Evolutionary conservation across 2,329 filamentous ascomycete species (phyloP), one percentile per base, ranked within the genome.

Genomic region (Xylariales sp.): DNA sequence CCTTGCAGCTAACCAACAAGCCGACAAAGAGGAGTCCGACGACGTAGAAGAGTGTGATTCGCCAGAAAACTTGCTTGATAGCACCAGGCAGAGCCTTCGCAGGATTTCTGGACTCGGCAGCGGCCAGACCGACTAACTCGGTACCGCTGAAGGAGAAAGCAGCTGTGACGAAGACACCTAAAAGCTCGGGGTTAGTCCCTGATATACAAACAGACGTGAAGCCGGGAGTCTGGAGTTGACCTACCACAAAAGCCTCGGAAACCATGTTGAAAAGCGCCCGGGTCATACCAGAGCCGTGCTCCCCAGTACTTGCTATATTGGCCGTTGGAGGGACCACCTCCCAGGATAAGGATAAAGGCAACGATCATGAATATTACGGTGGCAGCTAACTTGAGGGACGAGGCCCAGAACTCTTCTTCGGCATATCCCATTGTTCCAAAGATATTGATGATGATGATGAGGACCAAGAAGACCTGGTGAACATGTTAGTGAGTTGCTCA

Each of bases 31-130:
- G 64, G 11, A 78, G 64, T 25, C 71, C 71, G 3, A 77, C 60
- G 34, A 78, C 60, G 47, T 78, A 78, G 49, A 78, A 78, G 3
- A 76, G 56, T 0, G 69, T 74, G 45, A 77, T 76, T 50, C 74
- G 71, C 73, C 73, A 77, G 44, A 77, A 77, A 22, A 77, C 86
- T 58, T 94, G 88, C 67, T 93, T 94, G 54, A 91, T 82, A 4
- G 89, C 89, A 2, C 80, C 82, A 0, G 89, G 89, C 1, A 95
- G 73, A 0, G 83, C 78, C 56, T 86, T 82, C 43, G 78, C 73
- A 0, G 85, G 85, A 55, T 87, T 86, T 8, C 67, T 63, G 0
- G 84, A 78, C 61, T 89, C 85, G 5, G 83, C 84, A 1, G 84
- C 84, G 3, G 84, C 82, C 3, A 88, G 71, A 51, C 84, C 84